These are phyloP conservation scores for Talaromyces borbonicus DNA, from an alignment of 495 filamentous ascomycete species.

Conservation along the genomic window DNA sequence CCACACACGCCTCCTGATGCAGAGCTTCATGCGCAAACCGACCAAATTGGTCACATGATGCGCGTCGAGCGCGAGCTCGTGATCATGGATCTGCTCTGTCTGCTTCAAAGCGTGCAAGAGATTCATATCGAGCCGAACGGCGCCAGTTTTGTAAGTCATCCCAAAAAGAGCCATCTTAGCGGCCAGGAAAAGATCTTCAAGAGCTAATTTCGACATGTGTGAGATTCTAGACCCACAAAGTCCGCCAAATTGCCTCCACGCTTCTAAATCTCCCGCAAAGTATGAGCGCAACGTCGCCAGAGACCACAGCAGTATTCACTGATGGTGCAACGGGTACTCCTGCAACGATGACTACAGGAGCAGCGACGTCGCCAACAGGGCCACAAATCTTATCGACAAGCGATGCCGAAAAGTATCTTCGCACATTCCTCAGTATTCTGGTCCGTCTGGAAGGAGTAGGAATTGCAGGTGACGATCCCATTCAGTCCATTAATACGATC, in stretches of 20 bases:
- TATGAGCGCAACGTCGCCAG: conserved; percentile 41
- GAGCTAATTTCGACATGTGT: no score
- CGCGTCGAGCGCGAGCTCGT: conserved; percentile 60
- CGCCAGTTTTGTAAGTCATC: conserved; percentile 53
- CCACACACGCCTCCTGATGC: conserved; percentile 12
- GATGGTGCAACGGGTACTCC: conserved; percentile 16
- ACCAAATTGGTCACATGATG: conserved; percentile 46
- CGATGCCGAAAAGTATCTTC: conserved; percentile 55
- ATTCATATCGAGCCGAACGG: conserved; percentile 78
- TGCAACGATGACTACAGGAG: conserved; percentile 4
- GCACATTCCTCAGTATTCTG: conserved; percentile 58
- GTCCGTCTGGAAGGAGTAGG: conserved; percentile 51
- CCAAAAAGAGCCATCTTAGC: no score
- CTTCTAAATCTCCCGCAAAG: conserved; percentile 50
- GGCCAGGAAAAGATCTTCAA: no score
- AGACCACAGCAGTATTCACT: conserved; percentile 20
- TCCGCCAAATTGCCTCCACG: conserved; percentile 67
- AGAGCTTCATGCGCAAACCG: conserved; percentile 28
- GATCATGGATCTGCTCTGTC: conserved; percentile 60
- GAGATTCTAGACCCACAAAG: conserved; percentile 54
- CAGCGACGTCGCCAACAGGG: conserved; percentile 13
- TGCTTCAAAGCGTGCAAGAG: conserved; percentile 62
- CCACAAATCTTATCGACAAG: conserved; percentile 25
- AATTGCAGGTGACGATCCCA: not conserved
- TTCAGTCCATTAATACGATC: not conserved